Evolutionary conservation across 495 filamentous ascomycete species (phyloP).

Genomic region (Xylaria nigripes): DNA sequence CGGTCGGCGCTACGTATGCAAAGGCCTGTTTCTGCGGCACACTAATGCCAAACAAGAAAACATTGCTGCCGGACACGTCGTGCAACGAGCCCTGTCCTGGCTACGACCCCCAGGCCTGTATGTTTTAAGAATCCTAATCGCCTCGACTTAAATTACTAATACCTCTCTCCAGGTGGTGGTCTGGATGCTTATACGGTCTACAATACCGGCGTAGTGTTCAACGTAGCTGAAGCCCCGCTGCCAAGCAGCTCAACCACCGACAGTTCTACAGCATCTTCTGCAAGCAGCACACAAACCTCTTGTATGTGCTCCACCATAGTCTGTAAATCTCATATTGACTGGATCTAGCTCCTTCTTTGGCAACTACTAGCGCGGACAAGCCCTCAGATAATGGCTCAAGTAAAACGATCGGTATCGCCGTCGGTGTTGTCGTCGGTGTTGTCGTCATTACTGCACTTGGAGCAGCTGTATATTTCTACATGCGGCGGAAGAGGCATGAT

Average conservation of each 20-base stretch:
- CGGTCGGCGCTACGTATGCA: slow-evolving; percentile 16
- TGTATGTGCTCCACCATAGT: neutral
- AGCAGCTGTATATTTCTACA: slow-evolving; percentile 64
- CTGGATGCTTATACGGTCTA: slow-evolving; percentile 37
- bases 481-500: slow-evolving; percentile 64
- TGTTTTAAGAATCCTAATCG: slow-evolving; percentile 22
- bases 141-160: slow-evolving; percentile 20
- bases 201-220: slow-evolving; percentile 39
- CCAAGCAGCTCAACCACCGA: slow-evolving; percentile 15
- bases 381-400: neutral
- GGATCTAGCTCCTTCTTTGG: neutral
- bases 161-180: slow-evolving; percentile 45
- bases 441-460: slow-evolving; percentile 57
- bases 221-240: slow-evolving; percentile 17
- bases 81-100: slow-evolving; percentile 55
- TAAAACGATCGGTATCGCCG: slow-evolving; percentile 60
- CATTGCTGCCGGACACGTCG: slow-evolving; percentile 37
- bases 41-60: slow-evolving; percentile 41
- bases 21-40: slow-evolving; percentile 56
- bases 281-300: slow-evolving; percentile 11
- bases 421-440: slow-evolving; percentile 79
- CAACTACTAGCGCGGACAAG: neutral
- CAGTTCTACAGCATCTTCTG: slow-evolving; percentile 9
- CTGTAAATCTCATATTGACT: neutral
- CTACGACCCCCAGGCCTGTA: slow-evolving; percentile 49